Conservation (phyloP, 2,329 filamentous ascomycete genomes). For the Botrytis medusae region DNA sequence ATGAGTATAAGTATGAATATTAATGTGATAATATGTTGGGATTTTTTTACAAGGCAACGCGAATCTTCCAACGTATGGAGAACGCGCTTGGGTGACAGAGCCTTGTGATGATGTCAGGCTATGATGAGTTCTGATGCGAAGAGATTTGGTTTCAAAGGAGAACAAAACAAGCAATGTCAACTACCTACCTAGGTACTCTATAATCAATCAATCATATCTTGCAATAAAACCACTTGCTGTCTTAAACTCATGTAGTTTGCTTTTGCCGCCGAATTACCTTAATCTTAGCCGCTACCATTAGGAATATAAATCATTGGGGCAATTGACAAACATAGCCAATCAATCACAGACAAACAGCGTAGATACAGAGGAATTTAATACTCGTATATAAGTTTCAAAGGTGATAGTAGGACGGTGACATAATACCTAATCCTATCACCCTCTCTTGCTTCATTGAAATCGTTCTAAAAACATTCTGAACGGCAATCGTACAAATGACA, state of each 20-base stretch:
- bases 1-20: neutral
- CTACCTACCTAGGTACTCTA: neutral
- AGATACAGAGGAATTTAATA: neutral
- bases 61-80: constrained; percentile 13
- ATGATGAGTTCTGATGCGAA: neutral
- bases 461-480: constrained; percentile 9
- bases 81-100: constrained; percentile 19
- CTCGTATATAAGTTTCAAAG: constrained; percentile 8
- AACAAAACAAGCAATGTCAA: neutral
- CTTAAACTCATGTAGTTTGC: neutral
- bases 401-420: neutral
- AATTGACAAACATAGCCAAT: neutral
- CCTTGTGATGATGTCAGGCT: constrained; percentile 24
- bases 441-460: neutral
- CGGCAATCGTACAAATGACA: neutral
- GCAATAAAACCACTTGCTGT: neutral
- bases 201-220: neutral
- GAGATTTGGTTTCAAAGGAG: neutral
- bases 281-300: neutral
- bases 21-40: constrained; percentile 4
- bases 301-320: neutral
- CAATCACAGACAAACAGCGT: neutral
- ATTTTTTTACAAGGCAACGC: constrained; percentile 15
- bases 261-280: neutral
- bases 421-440: neutral